Conservation (phyloP, 768 basidiomycete species). For the Boletus tylopilopsis region DNA sequence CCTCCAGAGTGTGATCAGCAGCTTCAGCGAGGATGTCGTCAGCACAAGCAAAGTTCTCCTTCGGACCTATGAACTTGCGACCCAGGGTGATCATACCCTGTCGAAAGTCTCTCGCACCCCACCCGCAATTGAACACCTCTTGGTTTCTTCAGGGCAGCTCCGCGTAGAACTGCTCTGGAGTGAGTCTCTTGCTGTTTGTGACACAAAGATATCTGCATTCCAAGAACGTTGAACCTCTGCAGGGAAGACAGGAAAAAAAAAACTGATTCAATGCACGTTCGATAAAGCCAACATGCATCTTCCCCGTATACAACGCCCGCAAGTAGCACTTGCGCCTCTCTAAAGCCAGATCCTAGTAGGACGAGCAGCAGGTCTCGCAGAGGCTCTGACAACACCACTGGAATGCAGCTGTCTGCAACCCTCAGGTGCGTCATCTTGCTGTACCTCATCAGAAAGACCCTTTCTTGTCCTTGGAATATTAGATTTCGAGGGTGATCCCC, state of each 20-base stretch:
- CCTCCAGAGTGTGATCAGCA: neutral
- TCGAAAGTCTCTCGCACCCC: neutral
- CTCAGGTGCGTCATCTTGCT: constrained; percentile 3
- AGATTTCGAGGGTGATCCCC: neutral
- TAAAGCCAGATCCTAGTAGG: neutral
- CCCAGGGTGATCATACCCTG: constrained; percentile 2
- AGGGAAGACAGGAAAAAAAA: too few species aligned
- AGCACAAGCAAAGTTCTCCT: neutral
- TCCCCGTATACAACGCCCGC: neutral
- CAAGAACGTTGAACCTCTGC: too few species aligned
- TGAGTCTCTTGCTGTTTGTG: neutral
- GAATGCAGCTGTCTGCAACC: neutral
- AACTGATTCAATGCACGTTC: too few species aligned
- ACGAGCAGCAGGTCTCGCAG: neutral
- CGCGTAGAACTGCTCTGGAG: neutral
- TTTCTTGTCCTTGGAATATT: neutral
- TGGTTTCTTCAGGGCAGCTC: neutral
- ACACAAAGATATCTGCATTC: constrained; percentile 3
- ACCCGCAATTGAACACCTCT: neutral
- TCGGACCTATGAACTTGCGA: neutral
- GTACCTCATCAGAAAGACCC: neutral
- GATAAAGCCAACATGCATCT: neutral
- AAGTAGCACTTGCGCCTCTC: constrained; percentile 4
- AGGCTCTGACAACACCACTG: neutral
- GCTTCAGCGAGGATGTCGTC: neutral